These are phyloP conservation scores for Fabrea salina DNA, from an alignment of 169 alveolate genomes.

Conservation along the genomic window DNA sequence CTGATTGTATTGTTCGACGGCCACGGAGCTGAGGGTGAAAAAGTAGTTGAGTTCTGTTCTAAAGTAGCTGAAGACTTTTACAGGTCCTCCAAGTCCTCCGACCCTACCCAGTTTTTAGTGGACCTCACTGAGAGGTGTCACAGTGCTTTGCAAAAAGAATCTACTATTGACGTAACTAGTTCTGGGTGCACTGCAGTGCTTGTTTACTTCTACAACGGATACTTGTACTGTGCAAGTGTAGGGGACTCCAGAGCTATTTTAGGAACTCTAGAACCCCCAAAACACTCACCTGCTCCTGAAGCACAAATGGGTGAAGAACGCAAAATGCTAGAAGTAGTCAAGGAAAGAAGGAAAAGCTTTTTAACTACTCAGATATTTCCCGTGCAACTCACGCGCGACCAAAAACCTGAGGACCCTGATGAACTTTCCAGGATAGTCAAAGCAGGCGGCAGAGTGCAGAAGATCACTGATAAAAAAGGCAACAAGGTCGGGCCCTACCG, in stretches of 20 bases:
- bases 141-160: conserved; percentile 3
- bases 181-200: conserved; percentile 34
- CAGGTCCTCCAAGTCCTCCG: background rate
- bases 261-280: background rate
- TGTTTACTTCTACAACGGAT: background rate
- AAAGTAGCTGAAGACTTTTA: background rate
- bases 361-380: background rate
- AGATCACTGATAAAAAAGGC: conserved; percentile 15
- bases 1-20: conserved; percentile 8
- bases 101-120: background rate
- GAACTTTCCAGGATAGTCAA: conserved; percentile 36
- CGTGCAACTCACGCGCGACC: conserved; percentile 18
- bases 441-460: conserved; percentile 30
- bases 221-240: conserved; percentile 16
- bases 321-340: background rate
- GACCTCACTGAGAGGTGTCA: background rate
- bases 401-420: conserved; percentile 31
- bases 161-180: background rate
- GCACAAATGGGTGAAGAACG: conserved; percentile 7
- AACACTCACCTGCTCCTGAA: background rate
- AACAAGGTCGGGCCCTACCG: conserved; percentile 31
- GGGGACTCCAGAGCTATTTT: conserved; percentile 39
- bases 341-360: background rate
- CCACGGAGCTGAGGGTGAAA: conserved; percentile 22
- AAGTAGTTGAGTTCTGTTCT: background rate